These are phyloP conservation scores for Coniochaeta hoffmannii DNA, from an alignment of 2,329 filamentous ascomycete genomes.

Conservation along the genomic window DNA sequence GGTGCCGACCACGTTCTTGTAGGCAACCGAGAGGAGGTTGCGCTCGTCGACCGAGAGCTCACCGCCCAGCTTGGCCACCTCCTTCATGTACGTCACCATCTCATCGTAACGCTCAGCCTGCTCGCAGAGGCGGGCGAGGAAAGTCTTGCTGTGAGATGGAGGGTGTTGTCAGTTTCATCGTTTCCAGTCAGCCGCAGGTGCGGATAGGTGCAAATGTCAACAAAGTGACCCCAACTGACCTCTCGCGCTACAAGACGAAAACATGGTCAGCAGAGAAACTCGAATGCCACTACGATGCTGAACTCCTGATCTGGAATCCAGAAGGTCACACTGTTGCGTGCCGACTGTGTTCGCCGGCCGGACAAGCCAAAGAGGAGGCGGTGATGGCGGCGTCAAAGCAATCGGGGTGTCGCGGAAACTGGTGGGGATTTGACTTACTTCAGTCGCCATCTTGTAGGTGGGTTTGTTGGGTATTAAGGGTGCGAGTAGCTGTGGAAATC, in stretches of 20 bases:
- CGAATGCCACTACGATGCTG: background rate
- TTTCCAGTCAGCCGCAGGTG: conserved; percentile 5
- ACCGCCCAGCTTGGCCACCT: conserved; percentile 80
- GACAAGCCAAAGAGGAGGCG: background rate
- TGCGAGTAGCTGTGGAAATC: background rate
- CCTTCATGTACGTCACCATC: conserved; percentile 99
- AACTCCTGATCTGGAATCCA: background rate
- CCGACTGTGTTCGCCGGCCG: background rate
- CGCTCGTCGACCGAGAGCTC: conserved; percentile 90
- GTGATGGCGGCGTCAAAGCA: background rate
- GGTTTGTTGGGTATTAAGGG: background rate
- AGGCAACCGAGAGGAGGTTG: conserved; percentile 94
- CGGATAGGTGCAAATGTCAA: background rate
- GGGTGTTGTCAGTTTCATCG: conserved; percentile 28
- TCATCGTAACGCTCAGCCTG: conserved; percentile 99
- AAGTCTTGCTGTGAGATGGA: conserved; percentile 74
- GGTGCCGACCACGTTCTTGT: conserved; percentile 98
- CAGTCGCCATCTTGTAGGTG: conserved; percentile 3
- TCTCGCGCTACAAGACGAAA: background rate
- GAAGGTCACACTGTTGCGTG: background rate
- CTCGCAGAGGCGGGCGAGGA: conserved; percentile 99
- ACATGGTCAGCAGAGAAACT: background rate
- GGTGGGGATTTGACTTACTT: conserved; percentile 2
- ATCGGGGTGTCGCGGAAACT: background rate
- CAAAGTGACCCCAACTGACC: conserved; percentile 1